phyloP scores from a whole-genome alignment of 2,329 filamentous ascomycete species.

The Xylaria polymorpha region DNA sequence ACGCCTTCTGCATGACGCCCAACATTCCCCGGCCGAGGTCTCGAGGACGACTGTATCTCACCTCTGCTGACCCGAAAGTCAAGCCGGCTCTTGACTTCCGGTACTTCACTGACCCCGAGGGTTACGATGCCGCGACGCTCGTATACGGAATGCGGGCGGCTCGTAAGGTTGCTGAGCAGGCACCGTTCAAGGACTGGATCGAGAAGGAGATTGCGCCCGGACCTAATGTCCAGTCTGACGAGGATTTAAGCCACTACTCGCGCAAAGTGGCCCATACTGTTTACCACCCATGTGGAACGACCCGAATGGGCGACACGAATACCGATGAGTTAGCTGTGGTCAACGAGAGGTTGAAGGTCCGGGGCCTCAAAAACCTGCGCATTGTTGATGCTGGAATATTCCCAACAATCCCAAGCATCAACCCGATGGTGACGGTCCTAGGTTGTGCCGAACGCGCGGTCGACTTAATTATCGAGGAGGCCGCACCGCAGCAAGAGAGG shows the following conservation, averaged over 20 bases:
- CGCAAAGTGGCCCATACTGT: constrained; percentile 86
- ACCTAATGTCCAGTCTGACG: constrained; percentile 77
- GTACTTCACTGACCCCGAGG: constrained; percentile 88
- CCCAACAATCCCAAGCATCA: constrained; percentile 86
- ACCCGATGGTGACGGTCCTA: constrained; percentile 91
- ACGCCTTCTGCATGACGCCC: constrained; percentile 93
- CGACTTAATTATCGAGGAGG: constrained; percentile 82
- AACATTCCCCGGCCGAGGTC: constrained; percentile 88
- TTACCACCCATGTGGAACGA: constrained; percentile 89
- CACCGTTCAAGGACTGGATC: constrained; percentile 85
- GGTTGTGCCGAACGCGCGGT: constrained; percentile 85
- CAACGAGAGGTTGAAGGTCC: constrained; percentile 77
- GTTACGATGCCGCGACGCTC: constrained; percentile 85
- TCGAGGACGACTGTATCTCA: constrained; percentile 80
- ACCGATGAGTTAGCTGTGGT: constrained; percentile 81
- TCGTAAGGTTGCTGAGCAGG: constrained; percentile 78
- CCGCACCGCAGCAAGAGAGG: constrained; percentile 55
- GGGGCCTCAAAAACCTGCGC: constrained; percentile 77
- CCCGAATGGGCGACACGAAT: constrained; percentile 83
- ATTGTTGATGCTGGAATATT: constrained; percentile 91
- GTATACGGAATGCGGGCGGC: constrained; percentile 81
- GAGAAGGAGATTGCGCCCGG: constrained; percentile 85
- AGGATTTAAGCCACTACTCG: constrained; percentile 84
- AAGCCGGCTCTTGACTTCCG: constrained; percentile 89
- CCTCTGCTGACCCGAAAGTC: constrained; percentile 76